phyloP scores from a whole-genome alignment of 352 stramenopile genomes.

The Globisporangium heterothallicum region DNA sequence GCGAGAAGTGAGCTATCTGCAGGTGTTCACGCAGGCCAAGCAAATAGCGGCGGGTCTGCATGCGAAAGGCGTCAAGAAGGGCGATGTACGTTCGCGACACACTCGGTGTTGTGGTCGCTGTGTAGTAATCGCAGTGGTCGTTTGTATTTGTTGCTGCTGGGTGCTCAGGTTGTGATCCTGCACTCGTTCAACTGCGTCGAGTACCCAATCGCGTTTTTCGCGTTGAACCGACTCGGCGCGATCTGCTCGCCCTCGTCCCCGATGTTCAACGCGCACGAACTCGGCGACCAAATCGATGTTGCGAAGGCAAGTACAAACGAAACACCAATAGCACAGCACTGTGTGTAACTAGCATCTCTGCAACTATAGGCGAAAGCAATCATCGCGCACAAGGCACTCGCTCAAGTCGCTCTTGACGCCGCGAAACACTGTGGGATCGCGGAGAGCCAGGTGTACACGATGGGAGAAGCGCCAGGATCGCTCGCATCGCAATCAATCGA shows the following conservation, averaged over 20 bases:
- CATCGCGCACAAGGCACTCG: conserved; percentile 24
- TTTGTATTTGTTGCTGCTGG: conserved; percentile 1
- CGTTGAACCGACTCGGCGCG: conserved; percentile 32
- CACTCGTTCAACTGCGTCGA: conserved; percentile 56
- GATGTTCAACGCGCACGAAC: conserved; percentile 28
- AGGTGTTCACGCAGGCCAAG: conserved; percentile 19
- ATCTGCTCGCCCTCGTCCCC: conserved; percentile 36
- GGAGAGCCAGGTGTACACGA: conserved; percentile 21
- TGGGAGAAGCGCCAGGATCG: conserved; percentile 12
- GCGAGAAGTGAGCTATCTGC: conserved; percentile 26
- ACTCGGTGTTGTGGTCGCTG: neutral
- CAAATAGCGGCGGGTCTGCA: conserved; percentile 27
- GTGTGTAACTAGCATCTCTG: neutral
- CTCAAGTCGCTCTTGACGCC: conserved; percentile 22
- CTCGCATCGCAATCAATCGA: conserved; percentile 19
- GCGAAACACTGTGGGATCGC: conserved; percentile 10
- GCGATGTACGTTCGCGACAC: conserved; percentile 27
- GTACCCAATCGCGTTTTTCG: conserved; percentile 39
- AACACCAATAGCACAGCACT: too few species aligned
- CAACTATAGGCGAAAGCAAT: conserved; percentile 15
- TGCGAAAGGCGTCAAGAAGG: conserved; percentile 31
- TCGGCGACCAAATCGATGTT: conserved; percentile 27
- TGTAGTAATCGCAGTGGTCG: too few species aligned
- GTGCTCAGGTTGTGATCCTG: conserved; percentile 34
- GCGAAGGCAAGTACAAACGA: conserved; percentile 21